Evolutionary conservation across 2,329 filamentous ascomycete species (phyloP), one percentile per base, ranked within the genome.

Genomic region (Penicillium corylophilum): DNA sequence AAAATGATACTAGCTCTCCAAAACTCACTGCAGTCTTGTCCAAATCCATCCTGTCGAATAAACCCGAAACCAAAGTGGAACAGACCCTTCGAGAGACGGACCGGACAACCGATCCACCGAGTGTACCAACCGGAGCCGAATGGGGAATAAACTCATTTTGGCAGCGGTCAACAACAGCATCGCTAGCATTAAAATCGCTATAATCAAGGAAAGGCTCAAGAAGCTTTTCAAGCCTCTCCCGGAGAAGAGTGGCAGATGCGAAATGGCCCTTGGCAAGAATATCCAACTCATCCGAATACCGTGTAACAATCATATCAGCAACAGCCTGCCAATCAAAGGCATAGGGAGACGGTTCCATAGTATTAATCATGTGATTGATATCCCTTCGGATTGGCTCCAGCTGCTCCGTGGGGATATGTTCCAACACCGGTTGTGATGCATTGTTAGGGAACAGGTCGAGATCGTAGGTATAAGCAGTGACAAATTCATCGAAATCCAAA

Each of bases 241-340:
- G 53, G 12, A 44, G 10, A n/a, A n/a, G 3, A 5, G 50, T 29
- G 20, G 60, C 31, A 2, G 60, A 63, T 2, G 54, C 48, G 7
- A 65, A 46, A 16, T 60, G 46, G 20, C 52, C 57, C 9, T 54
- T 50, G 6, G 52, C 42, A 15, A 67, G 50, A 41, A 48, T 51
- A 24, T 60, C 35, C 29, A 89, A 68, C 16, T 81, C 74, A 33
- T 79, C 72, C 3, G 78, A 77, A 61, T 85, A 88, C 1, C 85
- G 77, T 4, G 73, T 63, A 2, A 87, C 74, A 12, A 89, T 72
- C 72, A 85, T 75, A 62, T 90, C 87, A 0, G 78, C 76, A 1
- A 86, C 71, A 0, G 71, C 77, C 64, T 89, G 86, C 87, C 87
- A 89, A 59, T 87, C 71, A 13, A 81, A 58, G 5, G 50, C 28